Percentiles rank a stretch among this genome's conserved stretches.
These are phyloP conservation scores for Globisporangium echinulatum DNA, from an alignment of 352 stramenopile genomes.

Conservation along the genomic window DNA sequence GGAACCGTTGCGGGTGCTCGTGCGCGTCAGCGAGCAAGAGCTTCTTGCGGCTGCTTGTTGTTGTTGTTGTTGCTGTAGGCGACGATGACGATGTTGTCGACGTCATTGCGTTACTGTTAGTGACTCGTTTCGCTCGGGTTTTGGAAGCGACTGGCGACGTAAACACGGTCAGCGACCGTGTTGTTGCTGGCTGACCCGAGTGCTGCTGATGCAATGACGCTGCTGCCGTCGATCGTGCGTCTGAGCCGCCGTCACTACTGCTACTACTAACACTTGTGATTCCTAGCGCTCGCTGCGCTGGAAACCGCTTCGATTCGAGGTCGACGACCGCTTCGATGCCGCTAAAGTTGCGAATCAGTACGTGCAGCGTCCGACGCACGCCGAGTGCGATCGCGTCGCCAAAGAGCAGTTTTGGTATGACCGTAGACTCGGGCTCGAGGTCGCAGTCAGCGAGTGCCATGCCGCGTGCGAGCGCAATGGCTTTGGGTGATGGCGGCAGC, in stretches of 20 bases:
- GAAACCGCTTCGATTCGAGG: constrained; percentile 56
- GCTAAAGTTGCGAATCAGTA: constrained; percentile 75
- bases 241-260: not conserved
- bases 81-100: not conserved
- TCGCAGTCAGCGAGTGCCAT: constrained; percentile 38
- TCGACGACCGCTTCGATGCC: constrained; percentile 62
- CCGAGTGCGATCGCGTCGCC: constrained; percentile 53
- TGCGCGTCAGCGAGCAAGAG: constrained; percentile 32
- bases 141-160: not conserved
- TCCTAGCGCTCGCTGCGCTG: constrained; percentile 1
- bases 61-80: not conserved
- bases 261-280: not conserved
- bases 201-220: not conserved
- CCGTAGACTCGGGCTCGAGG: constrained; percentile 36
- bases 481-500: constrained; percentile 29
- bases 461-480: constrained; percentile 31
- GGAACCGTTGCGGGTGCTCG: constrained; percentile 41
- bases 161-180: not conserved
- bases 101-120: not conserved
- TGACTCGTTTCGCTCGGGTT: not conserved
- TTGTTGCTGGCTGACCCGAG: not conserved
- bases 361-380: constrained; percentile 33
- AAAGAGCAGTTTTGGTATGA: constrained; percentile 51
- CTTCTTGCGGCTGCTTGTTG: constrained; percentile 16
- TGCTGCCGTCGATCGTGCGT: not conserved